A percentile compares a stretch with the other conserved stretches of the same genome.
Evolutionary conservation across 208 protist species (phyloP).

Genomic region (Tritrichomonas musculus): DNA sequence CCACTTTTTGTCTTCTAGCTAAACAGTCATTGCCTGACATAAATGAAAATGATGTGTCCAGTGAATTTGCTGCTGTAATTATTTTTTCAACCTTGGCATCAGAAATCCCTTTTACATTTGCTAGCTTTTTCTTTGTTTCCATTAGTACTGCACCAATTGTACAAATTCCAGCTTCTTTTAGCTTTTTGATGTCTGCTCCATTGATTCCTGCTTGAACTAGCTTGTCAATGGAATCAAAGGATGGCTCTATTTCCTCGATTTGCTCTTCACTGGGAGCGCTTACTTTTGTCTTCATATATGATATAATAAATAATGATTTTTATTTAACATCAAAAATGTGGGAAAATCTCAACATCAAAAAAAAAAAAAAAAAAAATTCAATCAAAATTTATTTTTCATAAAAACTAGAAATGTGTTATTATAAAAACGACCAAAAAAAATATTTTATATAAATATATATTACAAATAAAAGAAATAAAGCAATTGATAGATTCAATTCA

Average conservation of each 20-base stretch:
- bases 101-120: conserved; percentile 88
- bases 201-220: conserved; percentile 35
- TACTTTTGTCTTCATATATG: not conserved
- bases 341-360: too few relatives aligned
- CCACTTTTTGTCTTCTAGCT: not conserved
- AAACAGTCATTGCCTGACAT: conserved; percentile 62
- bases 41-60: conserved; percentile 72
- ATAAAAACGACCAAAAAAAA: too few relatives aligned
- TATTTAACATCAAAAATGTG: too few relatives aligned
- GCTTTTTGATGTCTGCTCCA: conserved; percentile 59
- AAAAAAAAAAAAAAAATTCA: too few relatives aligned
- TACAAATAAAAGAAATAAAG: too few relatives aligned
- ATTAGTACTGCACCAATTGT: conserved; percentile 58
- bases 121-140: conserved; percentile 58
- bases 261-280: not conserved
- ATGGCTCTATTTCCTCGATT: not conserved
- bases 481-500: too few relatives aligned
- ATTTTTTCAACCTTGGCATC: conserved; percentile 95
- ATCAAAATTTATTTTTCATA: too few relatives aligned
- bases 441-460: too few relatives aligned
- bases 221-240: not conserved
- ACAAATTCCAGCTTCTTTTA: conserved; percentile 57
- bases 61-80: conserved; percentile 64
- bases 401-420: too few relatives aligned
- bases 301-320: too few relatives aligned